Base-by-base conservation (phyloP, 1,284 basidiomycete genomes). In the Gastroboletus turbinatus region DNA sequence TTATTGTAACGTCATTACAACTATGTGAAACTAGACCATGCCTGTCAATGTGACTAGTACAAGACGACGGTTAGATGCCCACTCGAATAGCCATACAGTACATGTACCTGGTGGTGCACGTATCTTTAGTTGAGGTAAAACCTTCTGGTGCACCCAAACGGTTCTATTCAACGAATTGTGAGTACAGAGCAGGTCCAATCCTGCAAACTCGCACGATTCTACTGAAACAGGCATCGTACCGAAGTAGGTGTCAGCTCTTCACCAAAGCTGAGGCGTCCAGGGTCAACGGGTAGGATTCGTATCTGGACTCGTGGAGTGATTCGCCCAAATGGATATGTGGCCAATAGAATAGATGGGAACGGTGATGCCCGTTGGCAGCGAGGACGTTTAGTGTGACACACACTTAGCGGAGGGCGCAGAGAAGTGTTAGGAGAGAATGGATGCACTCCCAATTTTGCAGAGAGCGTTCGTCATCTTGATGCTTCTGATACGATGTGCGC, bases 341-440 rank as follows among this genome's bases (percentile, higher is more conserved):
- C 54, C 50, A 52, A 53, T 47, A 23, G 36, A 46, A 46, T 46
- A 48, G 43, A 47, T 23, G 25, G 43, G 43, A 55, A 52, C 51
- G 55, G 59, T 52, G 56, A 46, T 50, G 43, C n/a, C 62, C 46
- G 38, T 52, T 57, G 46, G 57, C 46, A 49, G 52, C 27, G 33
- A 49, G 36, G 48, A 47, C 30, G 44, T 53, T 51, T 33, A 29
- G 55, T 47, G 51, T 58, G 58, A 52, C 43, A 55, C 27, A 57
- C 49, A 32, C 52, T 51, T 30, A 42, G 49, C 33, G 53, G 53
- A 57, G 59, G 69, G 68, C 59, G 65, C 46, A 69, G 61, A 66
- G 61, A 71, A 68, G 67, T 53, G 52, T 52, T 36, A n/a, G 52
- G 39, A 36, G 46, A 56, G 68, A 72, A 72, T 71, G 67, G 70